Conservation (phyloP, 2,329 filamentous ascomycete genomes). For the Aureobasidium mangrovei region DNA sequence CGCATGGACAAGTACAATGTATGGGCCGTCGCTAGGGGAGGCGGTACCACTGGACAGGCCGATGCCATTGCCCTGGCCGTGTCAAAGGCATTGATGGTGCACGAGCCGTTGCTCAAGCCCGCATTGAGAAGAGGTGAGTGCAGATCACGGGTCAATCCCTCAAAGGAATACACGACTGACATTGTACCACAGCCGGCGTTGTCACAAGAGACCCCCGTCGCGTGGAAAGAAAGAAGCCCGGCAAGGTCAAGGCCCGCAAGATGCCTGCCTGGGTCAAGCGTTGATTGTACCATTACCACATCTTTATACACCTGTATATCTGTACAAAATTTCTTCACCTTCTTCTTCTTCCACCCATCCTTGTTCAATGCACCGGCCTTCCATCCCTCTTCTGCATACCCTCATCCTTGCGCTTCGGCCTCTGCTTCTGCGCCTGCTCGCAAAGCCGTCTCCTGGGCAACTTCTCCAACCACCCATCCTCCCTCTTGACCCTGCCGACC, state of each 20-base stretch:
- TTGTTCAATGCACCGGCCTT: background rate
- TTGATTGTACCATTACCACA: slow-evolving; percentile 25
- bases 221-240: slow-evolving; percentile 97
- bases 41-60: slow-evolving; percentile 89
- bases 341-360: background rate
- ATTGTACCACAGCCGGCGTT: slow-evolving; percentile 61
- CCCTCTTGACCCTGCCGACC: slow-evolving; percentile 63
- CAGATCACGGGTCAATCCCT: slow-evolving; percentile 7
- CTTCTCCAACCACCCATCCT: slow-evolving; percentile 52
- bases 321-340: slow-evolving; percentile 4
- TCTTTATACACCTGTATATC: slow-evolving; percentile 8
- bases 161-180: slow-evolving; percentile 34
- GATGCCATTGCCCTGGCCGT: slow-evolving; percentile 88
- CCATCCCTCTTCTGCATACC: background rate
- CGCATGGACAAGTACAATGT: slow-evolving; percentile 95
- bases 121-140: slow-evolving; percentile 77
- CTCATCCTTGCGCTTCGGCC: slow-evolving; percentile 41
- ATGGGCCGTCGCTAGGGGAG: slow-evolving; percentile 75
- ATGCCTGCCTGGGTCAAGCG: slow-evolving; percentile 96
- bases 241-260: slow-evolving; percentile 93
- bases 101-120: slow-evolving; percentile 87
- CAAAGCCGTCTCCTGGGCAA: slow-evolving; percentile 58
- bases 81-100: slow-evolving; percentile 76
- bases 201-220: slow-evolving; percentile 82
- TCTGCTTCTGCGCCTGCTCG: slow-evolving; percentile 56